Conservation (phyloP, 345 rosid genomes). For the Citrus mangshanensis region DNA sequence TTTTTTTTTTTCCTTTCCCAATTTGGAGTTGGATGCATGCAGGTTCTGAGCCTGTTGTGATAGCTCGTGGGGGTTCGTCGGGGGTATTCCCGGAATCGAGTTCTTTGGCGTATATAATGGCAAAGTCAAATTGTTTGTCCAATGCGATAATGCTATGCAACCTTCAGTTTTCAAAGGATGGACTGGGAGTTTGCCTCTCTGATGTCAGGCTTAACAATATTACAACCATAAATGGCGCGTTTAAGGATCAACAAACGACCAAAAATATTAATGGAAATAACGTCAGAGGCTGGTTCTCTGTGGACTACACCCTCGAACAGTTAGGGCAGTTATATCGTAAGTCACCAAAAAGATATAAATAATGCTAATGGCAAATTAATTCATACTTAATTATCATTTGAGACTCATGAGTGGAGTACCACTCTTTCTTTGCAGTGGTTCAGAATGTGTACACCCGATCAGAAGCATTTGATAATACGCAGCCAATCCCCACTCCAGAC, state of each 20-base stretch:
- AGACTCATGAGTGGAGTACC: too few species aligned
- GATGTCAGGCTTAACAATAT: constrained; percentile 55
- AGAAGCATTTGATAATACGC: constrained; percentile 40
- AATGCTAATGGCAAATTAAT: neutral
- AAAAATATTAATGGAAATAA: constrained; percentile 56
- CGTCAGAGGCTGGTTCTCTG: constrained; percentile 58
- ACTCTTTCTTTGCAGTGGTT: constrained; percentile 35
- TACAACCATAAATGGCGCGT: constrained; percentile 38
- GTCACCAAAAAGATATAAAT: neutral
- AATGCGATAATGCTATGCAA: constrained; percentile 51
- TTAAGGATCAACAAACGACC: constrained; percentile 37
- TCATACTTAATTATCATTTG: too few species aligned
- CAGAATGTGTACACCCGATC: constrained; percentile 58
- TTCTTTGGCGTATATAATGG: constrained; percentile 40
- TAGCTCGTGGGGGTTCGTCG: constrained; percentile 83
- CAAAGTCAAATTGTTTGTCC: constrained; percentile 23
- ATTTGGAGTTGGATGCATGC: neutral
- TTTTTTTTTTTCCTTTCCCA: too few species aligned
- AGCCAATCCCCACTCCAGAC: constrained; percentile 45
- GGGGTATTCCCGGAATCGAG: constrained; percentile 77
- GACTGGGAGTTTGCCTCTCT: constrained; percentile 58
- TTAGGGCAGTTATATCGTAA: constrained; percentile 40
- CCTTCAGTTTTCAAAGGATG: constrained; percentile 70
- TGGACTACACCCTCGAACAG: constrained; percentile 42
- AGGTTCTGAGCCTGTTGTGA: constrained; percentile 61